Conservation (phyloP, 2,329 filamentous ascomycete species). For the Mycocentrospora acerina region DNA sequence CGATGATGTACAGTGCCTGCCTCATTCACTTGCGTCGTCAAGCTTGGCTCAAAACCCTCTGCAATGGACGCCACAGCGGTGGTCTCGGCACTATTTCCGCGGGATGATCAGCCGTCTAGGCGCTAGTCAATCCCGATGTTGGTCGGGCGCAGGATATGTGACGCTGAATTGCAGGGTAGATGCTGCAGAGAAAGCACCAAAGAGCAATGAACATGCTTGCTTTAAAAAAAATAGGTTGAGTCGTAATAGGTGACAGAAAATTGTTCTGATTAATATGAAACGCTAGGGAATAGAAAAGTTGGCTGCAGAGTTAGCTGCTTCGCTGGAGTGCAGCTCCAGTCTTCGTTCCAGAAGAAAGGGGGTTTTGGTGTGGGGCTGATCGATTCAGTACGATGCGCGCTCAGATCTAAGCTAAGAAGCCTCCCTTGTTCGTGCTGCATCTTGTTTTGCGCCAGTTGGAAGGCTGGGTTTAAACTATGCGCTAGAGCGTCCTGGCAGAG, state of each 20-base stretch:
- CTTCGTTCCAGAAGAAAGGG: constrained; percentile 12
- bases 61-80: constrained; percentile 21
- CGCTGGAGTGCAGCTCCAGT: constrained; percentile 4
- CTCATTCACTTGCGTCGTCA: constrained; percentile 10
- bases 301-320: constrained; percentile 9
- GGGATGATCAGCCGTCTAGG: constrained; percentile 13
- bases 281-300: constrained; percentile 9
- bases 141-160: constrained; percentile 5
- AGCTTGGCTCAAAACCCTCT: constrained; percentile 21
- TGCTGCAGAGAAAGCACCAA: too few relatives aligned
- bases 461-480: constrained; percentile 10
- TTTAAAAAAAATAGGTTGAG: too few relatives aligned
- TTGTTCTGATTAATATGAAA: constrained; percentile 20
- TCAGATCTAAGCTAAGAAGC: constrained; percentile 39
- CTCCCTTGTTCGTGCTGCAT: constrained; percentile 32
- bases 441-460: constrained; percentile 21
- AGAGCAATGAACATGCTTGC: too few relatives aligned
- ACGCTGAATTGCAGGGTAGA: too few relatives aligned
- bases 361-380: constrained; percentile 32
- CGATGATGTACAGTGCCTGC: constrained; percentile 26
- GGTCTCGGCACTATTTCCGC: constrained; percentile 16
- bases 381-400: constrained; percentile 36
- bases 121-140: constrained; percentile 4
- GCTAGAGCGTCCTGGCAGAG: constrained; percentile 11
- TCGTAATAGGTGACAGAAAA: too few relatives aligned